These are phyloP conservation scores for Fusarium chaquense DNA, from an alignment of 2,329 filamentous ascomycete species.

Conservation along the genomic window DNA sequence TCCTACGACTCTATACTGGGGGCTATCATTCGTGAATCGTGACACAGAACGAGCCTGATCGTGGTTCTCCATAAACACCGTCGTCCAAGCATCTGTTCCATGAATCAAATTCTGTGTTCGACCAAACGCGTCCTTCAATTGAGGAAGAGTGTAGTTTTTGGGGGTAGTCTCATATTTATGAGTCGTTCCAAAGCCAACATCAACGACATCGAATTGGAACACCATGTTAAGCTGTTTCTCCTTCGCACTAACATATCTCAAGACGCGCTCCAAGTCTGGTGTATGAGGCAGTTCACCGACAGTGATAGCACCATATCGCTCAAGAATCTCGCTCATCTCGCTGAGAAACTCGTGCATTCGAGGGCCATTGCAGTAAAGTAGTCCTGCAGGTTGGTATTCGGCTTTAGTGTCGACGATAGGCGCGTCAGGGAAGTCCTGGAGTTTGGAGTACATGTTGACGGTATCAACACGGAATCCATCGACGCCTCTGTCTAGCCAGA, in stretches of 20 bases:
- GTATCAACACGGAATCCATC: constrained; percentile 82
- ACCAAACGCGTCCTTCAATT: constrained; percentile 61
- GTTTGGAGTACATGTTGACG: constrained; percentile 79
- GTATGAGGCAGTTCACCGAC: constrained; percentile 77
- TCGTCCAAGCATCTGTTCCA: constrained; percentile 71
- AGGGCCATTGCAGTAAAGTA: constrained; percentile 75
- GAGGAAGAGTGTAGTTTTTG: constrained; percentile 59
- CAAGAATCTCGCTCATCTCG: constrained; percentile 73
- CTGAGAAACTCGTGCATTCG: constrained; percentile 74
- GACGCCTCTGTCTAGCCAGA: constrained; percentile 81
- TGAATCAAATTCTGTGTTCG: constrained; percentile 65
- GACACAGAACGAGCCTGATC: constrained; percentile 71
- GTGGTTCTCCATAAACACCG: constrained; percentile 74
- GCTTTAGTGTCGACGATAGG: constrained; percentile 62
- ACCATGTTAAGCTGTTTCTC: constrained; percentile 76
- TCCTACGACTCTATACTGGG: constrained; percentile 60
- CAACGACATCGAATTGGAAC: constrained; percentile 75
- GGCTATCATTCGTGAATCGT: constrained; percentile 63
- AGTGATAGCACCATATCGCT: constrained; percentile 73
- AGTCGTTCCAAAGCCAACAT: constrained; percentile 66
- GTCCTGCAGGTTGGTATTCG: constrained; percentile 63
- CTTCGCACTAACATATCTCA: constrained; percentile 69
- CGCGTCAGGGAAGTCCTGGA: constrained; percentile 68
- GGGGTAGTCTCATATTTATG: constrained; percentile 65
- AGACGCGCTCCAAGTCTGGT: constrained; percentile 67